These are phyloP conservation scores for Nepenthes alata DNA, from an alignment of 179 eudicot species.

Conservation along the genomic window DNA sequence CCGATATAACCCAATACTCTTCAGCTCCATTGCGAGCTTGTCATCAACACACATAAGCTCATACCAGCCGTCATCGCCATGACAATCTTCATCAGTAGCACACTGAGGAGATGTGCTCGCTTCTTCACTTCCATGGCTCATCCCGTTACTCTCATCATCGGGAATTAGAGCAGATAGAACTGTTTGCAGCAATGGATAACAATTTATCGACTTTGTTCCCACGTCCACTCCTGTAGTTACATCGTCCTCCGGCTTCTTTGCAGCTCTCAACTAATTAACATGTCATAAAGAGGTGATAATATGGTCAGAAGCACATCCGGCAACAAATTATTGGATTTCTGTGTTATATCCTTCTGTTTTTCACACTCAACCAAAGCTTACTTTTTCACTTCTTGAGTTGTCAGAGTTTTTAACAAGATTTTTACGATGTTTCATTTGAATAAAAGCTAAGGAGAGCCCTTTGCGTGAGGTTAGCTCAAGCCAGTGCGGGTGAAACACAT, in stretches of 20 bases:
- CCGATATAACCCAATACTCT: constrained; percentile 63
- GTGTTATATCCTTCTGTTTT: too few species aligned
- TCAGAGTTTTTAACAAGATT: too few species aligned
- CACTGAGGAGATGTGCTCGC: constrained; percentile 34
- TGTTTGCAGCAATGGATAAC: constrained; percentile 62
- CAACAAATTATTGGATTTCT: too few species aligned
- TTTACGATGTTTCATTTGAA: too few species aligned
- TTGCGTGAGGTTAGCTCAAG: too few species aligned
- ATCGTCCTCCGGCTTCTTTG: constrained; percentile 36
- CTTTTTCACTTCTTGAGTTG: too few species aligned
- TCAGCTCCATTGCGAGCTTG: constrained; percentile 65
- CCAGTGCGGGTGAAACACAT: too few species aligned
- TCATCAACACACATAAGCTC: constrained; percentile 61
- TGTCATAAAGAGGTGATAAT: not conserved
- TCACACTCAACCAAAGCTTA: too few species aligned
- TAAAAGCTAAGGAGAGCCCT: too few species aligned
- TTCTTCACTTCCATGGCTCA: constrained; percentile 42
- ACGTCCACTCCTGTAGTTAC: constrained; percentile 24
- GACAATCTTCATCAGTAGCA: constrained; percentile 35
- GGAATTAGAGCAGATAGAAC: constrained; percentile 78
- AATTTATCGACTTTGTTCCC: constrained; percentile 27
- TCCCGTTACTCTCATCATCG: constrained; percentile 72
- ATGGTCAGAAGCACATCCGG: not conserved
- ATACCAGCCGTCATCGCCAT: constrained; percentile 54
- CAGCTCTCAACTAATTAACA: constrained; percentile 36